A percentile compares a stretch with the other conserved stretches of the same genome.
Evolutionary conservation across 1,284 basidiomycete genomes (phyloP).

Genomic region (Macrocystidia cucumis): DNA sequence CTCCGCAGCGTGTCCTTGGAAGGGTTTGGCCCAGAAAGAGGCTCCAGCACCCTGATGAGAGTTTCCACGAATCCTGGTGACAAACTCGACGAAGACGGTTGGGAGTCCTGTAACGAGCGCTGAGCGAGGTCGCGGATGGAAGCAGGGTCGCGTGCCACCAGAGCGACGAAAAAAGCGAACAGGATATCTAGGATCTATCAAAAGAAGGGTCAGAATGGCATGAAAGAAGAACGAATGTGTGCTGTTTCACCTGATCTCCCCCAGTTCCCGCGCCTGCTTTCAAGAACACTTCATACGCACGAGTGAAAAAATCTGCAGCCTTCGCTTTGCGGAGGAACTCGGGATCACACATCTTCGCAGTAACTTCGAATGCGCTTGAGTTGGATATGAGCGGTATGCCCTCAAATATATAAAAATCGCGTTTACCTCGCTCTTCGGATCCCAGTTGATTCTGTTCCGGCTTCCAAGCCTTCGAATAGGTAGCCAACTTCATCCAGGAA

Average conservation of each 20-base stretch:
- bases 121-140: constrained; percentile 46
- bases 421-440: constrained; percentile 59
- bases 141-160: constrained; percentile 48
- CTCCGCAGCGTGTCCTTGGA: too few species aligned
- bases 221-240: constrained; percentile 2
- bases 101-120: too few species aligned
- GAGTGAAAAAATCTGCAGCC: constrained; percentile 59
- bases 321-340: constrained; percentile 73
- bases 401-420: not conserved
- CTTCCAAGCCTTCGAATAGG: constrained; percentile 69
- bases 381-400: constrained; percentile 6
- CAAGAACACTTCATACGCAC: constrained; percentile 58
- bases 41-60: too few species aligned
- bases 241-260: constrained; percentile 42
- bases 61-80: too few species aligned
- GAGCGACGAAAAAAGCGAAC: constrained; percentile 46
- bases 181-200: constrained; percentile 51
- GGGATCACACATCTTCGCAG: constrained; percentile 58
- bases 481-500: constrained; percentile 79
- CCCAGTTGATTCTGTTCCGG: constrained; percentile 35
- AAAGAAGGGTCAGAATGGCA: constrained; percentile 9
- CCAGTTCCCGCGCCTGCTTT: constrained; percentile 49
- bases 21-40: too few species aligned
- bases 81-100: too few species aligned
- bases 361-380: constrained; percentile 63